phyloP scores from a whole-genome alignment of 176 grass and related monocot genomes.

The Dendrocalamus sinicus region DNA sequence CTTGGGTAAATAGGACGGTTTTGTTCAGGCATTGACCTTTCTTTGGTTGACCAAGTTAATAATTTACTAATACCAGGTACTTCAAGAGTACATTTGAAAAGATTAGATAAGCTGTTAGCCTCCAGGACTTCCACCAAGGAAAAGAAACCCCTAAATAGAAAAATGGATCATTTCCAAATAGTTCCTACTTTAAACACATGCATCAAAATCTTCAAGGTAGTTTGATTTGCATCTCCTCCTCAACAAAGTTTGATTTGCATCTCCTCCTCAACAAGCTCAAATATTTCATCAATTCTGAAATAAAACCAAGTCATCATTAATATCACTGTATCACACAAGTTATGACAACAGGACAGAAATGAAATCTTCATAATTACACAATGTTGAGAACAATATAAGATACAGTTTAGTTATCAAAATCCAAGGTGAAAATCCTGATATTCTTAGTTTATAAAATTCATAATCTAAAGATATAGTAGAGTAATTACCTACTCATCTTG shows the following conservation, averaged over 20 bases:
- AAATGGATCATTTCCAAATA: neutral
- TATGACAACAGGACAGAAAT: neutral
- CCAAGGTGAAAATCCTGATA: neutral
- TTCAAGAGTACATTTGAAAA: conserved; percentile 5
- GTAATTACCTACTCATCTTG: conserved; percentile 52
- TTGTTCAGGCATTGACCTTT: neutral
- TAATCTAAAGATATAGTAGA: neutral
- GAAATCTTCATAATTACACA: neutral
- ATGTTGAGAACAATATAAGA: neutral
- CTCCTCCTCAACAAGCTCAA: conserved; percentile 61
- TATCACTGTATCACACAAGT: neutral
- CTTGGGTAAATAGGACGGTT: neutral
- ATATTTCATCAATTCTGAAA: conserved; percentile 70
- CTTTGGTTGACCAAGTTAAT: neutral
- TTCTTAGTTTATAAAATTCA: conserved; percentile 19
- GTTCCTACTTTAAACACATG: neutral
- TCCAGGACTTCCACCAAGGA: neutral
- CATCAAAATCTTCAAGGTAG: conserved; percentile 44
- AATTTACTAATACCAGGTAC: neutral
- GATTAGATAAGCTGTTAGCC: neutral
- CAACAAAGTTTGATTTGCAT: conserved; percentile 51
- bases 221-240: conserved; percentile 56
- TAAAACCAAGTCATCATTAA: neutral
- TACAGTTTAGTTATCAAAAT: neutral
- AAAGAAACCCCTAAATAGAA: neutral